Base-by-base conservation (phyloP, 805 yeast genomes). In the Phaffomyces thermotolerans region DNA sequence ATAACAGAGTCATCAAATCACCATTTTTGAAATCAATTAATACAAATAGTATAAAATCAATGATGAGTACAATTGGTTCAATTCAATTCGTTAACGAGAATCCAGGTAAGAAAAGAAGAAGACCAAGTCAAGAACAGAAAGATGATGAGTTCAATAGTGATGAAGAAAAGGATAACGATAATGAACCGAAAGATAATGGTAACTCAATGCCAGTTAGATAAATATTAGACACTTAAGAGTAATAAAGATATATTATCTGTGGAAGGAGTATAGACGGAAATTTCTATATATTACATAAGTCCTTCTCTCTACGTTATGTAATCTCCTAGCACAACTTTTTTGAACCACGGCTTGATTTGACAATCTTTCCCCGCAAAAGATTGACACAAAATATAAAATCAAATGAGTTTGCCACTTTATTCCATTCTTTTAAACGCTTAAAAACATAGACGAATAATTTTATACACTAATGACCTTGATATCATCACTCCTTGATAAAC, bases 51-150 rank as follows among this genome's bases (percentile, higher is more conserved):
- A 58, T 52, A 27, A 47, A 40, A 13, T 45, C 58, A 14, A 54
- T 54, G 60, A 58, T 57, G 61, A 48, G 53, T 3, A 53, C 57
- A 1, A 51, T 58, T 42, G 56, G 44, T 25, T 46, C 58, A 6
- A 41, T 58, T 14, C 60, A 58, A 36, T 58, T 57, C 42, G 58
- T 58, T 30, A 58, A 50, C 38, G 62, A 57, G 40, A 51, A 54
- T 36, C 62, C 62, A 1, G 60, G 59, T 2, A 48, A 42, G 41
- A 57, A 52, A 41, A 50, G 55, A 40, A 41, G 62, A 33, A 49
- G 62, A 37, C 23, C 48, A 1, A 63, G 63, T 51, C 23, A 32
- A 8, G 34, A 17, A 32, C 18, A 15, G 6, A 15, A 32, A 15
- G 17, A 15, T 17, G 34, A 22, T 20, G 36, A 34, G 3, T 5